Evolutionary conservation across 768 basidiomycete species (phyloP), one percentile per base, ranked within the genome.

Genomic region (Erythrobasidium yunnanense): DNA sequence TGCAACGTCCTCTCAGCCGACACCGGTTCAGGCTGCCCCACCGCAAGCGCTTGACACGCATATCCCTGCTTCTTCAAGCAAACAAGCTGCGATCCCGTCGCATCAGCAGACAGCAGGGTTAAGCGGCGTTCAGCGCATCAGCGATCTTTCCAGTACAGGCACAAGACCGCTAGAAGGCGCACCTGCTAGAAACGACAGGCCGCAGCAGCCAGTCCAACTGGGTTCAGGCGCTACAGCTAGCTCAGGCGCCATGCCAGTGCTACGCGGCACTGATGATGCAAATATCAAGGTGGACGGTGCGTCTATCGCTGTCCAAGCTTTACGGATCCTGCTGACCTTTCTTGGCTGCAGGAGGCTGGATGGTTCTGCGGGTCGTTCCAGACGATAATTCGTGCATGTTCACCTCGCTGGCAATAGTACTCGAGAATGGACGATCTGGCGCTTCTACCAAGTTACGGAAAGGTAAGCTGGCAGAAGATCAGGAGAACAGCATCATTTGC

Each of bases 371-470:
- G 25, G 51, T 68, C 6, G 65, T 66, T 4, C 65, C 65, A 4
- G 65, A 66, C 23, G 65, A 66, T 25, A 66, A 66, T 23, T 66
- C 65, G 8, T 66, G 65, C 55, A 54, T 66, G 53, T 66, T 66
- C 49, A 38, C 55, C 23, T 34, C 65, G n/a, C 29, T 66, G 4
- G 58, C 46, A 18, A 66, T 66, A 7, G 13, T 42, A 30, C 65
- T 66, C n/a, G 65, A 54, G 23, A 22, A 55, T 22, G 65, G 49
- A 22, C 45, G 27, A 20, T 5, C 11, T 4, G 65, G 55, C 2
- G 18, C 65, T 2, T 13, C 53, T 4, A 27, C 22, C 17, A 25
- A 7, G 8, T 54, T 66, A 7, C 6, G 65, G n/a, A 25, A 66
- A 42, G 55, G 62, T 65, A 18, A 30, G 57, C 18, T 5, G 25